Conservation (phyloP, 169 alveolate genomes). For the Blepharisma undulans region DNA sequence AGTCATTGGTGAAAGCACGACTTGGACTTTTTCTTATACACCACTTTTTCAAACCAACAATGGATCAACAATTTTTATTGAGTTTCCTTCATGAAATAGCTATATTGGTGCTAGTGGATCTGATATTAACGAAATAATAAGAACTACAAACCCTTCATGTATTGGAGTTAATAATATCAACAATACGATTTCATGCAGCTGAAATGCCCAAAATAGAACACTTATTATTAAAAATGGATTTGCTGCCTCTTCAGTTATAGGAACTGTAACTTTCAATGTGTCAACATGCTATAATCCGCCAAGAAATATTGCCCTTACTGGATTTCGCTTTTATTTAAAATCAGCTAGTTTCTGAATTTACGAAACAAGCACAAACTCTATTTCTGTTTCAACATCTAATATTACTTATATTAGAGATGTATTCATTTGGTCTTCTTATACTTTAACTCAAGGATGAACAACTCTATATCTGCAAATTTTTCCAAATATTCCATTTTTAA, state of each 20-base stretch:
- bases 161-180: not conserved
- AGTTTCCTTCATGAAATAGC: constrained; percentile 24
- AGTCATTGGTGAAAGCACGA: not conserved
- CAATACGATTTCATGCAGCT: not conserved
- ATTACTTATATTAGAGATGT: not conserved
- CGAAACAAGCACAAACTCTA: not conserved
- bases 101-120: not conserved
- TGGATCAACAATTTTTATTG: not conserved
- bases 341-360: not conserved
- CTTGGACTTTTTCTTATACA: not conserved
- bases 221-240: not conserved
- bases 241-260: not conserved
- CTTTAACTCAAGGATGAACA: too few species aligned
- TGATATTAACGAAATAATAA: not conserved
- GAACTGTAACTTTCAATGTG: not conserved
- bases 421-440: not conserved
- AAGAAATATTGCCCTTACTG: not conserved
- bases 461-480: not conserved
- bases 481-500: not conserved
- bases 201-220: not conserved
- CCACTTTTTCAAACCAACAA: not conserved
- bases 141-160: not conserved
- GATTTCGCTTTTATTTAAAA: not conserved
- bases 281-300: not conserved
- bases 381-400: not conserved